These are phyloP conservation scores for Alternaria sp. DNA, from an alignment of 2,329 filamentous ascomycete genomes.

Conservation along the genomic window DNA sequence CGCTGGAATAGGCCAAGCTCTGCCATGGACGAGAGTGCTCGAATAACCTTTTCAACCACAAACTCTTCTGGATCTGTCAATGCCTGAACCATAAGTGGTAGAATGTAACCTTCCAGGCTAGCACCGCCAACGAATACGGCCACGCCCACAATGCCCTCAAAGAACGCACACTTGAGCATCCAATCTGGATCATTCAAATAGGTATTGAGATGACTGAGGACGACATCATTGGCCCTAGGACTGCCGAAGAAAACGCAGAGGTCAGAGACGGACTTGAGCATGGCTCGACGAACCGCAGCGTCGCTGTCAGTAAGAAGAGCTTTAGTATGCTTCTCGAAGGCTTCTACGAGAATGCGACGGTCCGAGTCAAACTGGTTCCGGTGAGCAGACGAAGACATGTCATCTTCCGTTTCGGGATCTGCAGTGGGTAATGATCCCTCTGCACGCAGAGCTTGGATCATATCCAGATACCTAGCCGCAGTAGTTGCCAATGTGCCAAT, in stretches of 20 bases:
- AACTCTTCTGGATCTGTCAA: slow-evolving; percentile 92
- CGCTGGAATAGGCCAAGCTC: slow-evolving; percentile 86
- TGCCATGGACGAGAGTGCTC: slow-evolving; percentile 87
- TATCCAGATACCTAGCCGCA: slow-evolving; percentile 84
- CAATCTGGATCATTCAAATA: slow-evolving; percentile 97
- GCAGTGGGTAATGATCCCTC: slow-evolving; percentile 81
- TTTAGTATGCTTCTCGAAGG: slow-evolving; percentile 90
- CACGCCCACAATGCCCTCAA: slow-evolving; percentile 93
- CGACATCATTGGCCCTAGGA: slow-evolving; percentile 91
- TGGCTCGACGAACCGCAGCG: slow-evolving; percentile 85
- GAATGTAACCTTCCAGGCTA: slow-evolving; percentile 91
- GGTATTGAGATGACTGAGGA: slow-evolving; percentile 93
- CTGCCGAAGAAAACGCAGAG: slow-evolving; percentile 95
- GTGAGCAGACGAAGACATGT: slow-evolving; percentile 72
- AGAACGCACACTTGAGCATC: slow-evolving; percentile 96
- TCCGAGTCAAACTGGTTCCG: slow-evolving; percentile 88
- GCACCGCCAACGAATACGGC: slow-evolving; percentile 88
- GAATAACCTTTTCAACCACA: slow-evolving; percentile 88
- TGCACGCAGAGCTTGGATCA: slow-evolving; percentile 85
- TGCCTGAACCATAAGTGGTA: slow-evolving; percentile 95
- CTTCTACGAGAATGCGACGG: slow-evolving; percentile 79
- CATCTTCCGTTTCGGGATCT: slow-evolving; percentile 81
- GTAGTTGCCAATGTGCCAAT: slow-evolving; percentile 87
- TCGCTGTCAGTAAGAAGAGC: slow-evolving; percentile 87
- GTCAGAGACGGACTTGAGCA: slow-evolving; percentile 88